Base-by-base conservation (phyloP, 257 asterid genomes). In the Salvia miltiorrhiza region DNA sequence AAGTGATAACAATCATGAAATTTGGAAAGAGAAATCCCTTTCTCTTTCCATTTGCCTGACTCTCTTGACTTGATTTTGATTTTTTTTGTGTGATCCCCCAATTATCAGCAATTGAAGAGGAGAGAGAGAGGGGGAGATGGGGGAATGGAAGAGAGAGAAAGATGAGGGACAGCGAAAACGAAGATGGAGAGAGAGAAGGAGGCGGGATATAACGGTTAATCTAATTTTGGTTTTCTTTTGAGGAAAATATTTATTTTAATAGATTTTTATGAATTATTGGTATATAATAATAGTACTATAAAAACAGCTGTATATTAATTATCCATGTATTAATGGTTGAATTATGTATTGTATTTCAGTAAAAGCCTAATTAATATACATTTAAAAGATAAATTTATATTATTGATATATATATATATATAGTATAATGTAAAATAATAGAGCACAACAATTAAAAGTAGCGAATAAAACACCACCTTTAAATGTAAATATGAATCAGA, bases 171-270 rank as follows among this genome's bases (percentile, higher is more conserved):
- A 77, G 82, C 75, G 70, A 58, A 67, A 49, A 72, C 19, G 73
- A 19, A 37, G 53, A 69, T 30, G 44, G 10, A 12, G 71, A 64
- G 37, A 11, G 45, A 32, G 37, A 72, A 75, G 16, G 7, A 19
- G 83, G 81, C 77, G 78, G 78, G 80, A 78, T 70, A 64, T 50
- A 70, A 79, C 82, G 84, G 87, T 76, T 70, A 67, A 58, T 59
- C 81, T 76, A 76, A 55, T 76, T 70, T 78, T 69, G 72, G 77
- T 58, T 61, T 43, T 50, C 65, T 79, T 24, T 49, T 67, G 53
- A 16, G 17, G 8, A 21, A 11, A n/a, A 26, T 33, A 1, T 44
- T 67, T 66, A 6, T 40, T 49, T 54, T 5, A 19, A 30, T 70
- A 6, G 33, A 13, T 4, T 56, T 70, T 70, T 32, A 10, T 43